Evolutionary conservation across 371 early-diverging fungal genomes (phyloP).

Genomic region (Mortierella sp.): DNA sequence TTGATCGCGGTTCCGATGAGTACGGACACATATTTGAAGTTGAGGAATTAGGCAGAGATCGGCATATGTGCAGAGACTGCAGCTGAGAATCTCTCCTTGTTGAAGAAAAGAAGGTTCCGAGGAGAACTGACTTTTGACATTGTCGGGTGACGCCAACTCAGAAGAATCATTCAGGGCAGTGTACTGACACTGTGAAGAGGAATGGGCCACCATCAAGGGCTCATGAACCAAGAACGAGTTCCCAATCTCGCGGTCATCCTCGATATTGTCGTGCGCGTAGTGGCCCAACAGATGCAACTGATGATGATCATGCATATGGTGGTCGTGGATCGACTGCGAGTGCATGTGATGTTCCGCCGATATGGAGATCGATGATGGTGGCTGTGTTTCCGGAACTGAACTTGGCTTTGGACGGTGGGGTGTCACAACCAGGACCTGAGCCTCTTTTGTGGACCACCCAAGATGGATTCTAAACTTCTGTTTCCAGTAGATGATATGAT

Average conservation of each 20-base stretch:
- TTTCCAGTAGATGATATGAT: conserved; percentile 13
- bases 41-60: conserved; percentile 39
- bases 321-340: too few species aligned
- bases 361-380: not conserved
- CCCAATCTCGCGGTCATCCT: too few species aligned
- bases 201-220: not conserved
- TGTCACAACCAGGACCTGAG: conserved; percentile 1
- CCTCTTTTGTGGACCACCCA: conserved; percentile 13
- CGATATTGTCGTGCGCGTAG: too few species aligned
- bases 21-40: conserved; percentile 18
- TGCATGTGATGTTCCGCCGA: not conserved
- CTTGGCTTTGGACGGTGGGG: conserved; percentile 2
- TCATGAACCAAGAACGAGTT: not conserved
- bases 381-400: not conserved
- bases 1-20: conserved; percentile 8
- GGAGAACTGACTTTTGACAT: not conserved
- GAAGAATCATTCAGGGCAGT: too few species aligned
- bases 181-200: too few species aligned
- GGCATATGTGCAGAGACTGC: conserved; percentile 34
- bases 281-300: too few species aligned
- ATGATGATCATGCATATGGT: conserved; percentile 4
- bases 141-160: not conserved
- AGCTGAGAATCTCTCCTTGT: conserved; percentile 4
- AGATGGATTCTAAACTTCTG: conserved; percentile 9
- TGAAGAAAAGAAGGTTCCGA: not conserved